Percentiles rank a stretch among this genome's conserved stretches.
phyloP scores from a whole-genome alignment of 176 grass and related monocot species.

The Triticum monococcum region DNA sequence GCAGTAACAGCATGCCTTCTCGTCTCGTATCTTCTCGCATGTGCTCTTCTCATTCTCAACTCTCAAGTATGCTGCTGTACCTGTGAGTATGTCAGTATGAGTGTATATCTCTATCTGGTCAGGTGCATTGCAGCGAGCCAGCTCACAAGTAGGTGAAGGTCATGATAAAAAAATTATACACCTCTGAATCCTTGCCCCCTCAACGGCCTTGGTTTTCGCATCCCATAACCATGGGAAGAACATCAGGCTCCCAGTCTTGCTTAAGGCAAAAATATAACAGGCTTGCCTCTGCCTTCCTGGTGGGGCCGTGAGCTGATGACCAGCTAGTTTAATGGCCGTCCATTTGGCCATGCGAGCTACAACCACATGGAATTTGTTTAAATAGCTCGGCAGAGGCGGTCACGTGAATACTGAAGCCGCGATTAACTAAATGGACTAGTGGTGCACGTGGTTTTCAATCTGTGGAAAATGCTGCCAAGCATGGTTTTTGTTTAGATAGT shows the following conservation, averaged over 20 bases:
- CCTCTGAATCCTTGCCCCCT: slow-evolving; percentile 43
- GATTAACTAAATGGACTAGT: no score
- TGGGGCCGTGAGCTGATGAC: no score
- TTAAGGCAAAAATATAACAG: slow-evolving; percentile 19
- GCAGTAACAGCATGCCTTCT: slow-evolving; percentile 32
- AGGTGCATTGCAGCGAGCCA: slow-evolving; percentile 22
- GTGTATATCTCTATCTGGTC: slow-evolving; percentile 16
- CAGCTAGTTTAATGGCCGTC: no score
- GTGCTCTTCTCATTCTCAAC: no score
- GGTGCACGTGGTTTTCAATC: no score
- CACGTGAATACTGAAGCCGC: no score
- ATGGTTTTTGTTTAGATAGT: no score
- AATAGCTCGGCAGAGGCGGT: no score
- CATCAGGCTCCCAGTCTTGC: slow-evolving; percentile 40
- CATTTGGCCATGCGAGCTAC: no score
- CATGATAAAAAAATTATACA: slow-evolving; percentile 27
- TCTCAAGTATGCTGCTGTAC: slow-evolving; percentile 20
- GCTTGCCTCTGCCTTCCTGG: no score
- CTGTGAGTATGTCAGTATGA: background rate
- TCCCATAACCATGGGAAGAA: slow-evolving; percentile 54
- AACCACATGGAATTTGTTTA: no score
- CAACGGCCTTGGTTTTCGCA: slow-evolving; percentile 25
- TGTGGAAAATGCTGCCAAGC: no score
- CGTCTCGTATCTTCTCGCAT: slow-evolving; percentile 1
- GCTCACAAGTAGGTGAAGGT: slow-evolving; percentile 53